Conservation (phyloP, 2,329 filamentous ascomycete species). For the Fusarium fujikuroi region DNA sequence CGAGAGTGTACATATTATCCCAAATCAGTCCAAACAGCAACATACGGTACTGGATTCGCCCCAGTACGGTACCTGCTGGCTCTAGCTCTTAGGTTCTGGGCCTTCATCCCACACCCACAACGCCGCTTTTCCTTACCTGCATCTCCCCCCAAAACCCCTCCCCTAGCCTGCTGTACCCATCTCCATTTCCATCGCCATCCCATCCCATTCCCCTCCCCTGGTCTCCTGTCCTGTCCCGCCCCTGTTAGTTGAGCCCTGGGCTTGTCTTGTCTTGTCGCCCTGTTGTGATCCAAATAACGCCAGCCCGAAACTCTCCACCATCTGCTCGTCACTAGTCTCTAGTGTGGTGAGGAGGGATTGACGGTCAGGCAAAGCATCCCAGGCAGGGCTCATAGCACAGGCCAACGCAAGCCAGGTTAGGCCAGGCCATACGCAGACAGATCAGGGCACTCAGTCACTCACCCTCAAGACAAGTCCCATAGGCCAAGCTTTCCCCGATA, state of each 20-base stretch:
- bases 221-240: conserved; percentile 13
- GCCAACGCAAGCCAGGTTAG: background rate
- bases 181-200: conserved; percentile 5
- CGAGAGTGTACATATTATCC: background rate
- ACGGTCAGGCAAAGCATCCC: conserved; percentile 27
- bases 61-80: conserved; percentile 5
- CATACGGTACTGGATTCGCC: conserved; percentile 8
- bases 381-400: conserved; percentile 10
- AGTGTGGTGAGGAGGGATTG: conserved; percentile 27
- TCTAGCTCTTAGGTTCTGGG: conserved; percentile 35
- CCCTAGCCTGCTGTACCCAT: background rate
- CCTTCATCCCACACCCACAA: conserved; percentile 38
- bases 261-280: conserved; percentile 28
- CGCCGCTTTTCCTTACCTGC: conserved; percentile 45
- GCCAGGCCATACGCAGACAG: background rate
- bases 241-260: conserved; percentile 38
- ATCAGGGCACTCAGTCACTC: conserved; percentile 19
- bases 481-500: background rate
- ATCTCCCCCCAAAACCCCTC: conserved; percentile 22
- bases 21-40: conserved; percentile 1
- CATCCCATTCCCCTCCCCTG: background rate
- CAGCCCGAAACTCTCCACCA: conserved; percentile 43
- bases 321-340: conserved; percentile 37
- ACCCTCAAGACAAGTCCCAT: conserved; percentile 9
- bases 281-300: conserved; percentile 45